Percentiles rank a stretch among this genome's conserved stretches.
Conservation (phyloP, 148 eudicot genomes). For the Pouteria glomerata region DNA sequence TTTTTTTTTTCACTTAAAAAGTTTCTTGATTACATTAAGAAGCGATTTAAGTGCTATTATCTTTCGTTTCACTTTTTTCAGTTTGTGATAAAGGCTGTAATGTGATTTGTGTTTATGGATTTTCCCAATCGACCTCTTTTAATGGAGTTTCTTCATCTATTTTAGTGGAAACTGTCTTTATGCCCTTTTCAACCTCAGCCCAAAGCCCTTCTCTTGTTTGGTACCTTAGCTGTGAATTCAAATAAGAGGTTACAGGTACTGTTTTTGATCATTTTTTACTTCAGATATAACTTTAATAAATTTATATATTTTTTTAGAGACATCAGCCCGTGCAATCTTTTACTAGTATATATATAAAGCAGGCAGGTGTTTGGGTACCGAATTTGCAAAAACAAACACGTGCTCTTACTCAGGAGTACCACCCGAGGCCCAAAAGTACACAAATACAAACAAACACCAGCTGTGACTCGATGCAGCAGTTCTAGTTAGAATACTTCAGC, state of each 20-base stretch:
- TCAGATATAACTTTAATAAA: no score
- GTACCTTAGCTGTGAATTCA: conserved; percentile 6
- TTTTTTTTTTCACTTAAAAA: background rate
- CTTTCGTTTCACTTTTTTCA: conserved; percentile 17
- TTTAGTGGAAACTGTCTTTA: conserved; percentile 12
- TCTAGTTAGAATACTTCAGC: conserved; percentile 53
- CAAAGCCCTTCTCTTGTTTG: conserved; percentile 1
- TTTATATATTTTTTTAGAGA: no score
- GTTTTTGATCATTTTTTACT: conserved; percentile 15
- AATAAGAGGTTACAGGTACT: conserved; percentile 3
- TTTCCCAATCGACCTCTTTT: conserved; percentile 6
- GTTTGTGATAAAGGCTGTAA: conserved; percentile 23
- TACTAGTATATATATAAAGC: no score
- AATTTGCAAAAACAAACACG: no score
- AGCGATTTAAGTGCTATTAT: conserved; percentile 19
- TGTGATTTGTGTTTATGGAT: conserved; percentile 6
- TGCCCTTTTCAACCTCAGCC: conserved; percentile 11
- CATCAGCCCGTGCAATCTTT: no score
- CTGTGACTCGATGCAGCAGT: background rate
- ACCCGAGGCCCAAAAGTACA: no score
- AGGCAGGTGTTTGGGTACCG: no score
- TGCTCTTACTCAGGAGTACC: no score
- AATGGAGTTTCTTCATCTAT: conserved; percentile 10
- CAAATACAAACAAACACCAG: background rate
- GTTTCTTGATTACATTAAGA: conserved; percentile 3